Evolutionary conservation across 1,139 yeast species (phyloP).

Genomic region (Taiozyma sp.): DNA sequence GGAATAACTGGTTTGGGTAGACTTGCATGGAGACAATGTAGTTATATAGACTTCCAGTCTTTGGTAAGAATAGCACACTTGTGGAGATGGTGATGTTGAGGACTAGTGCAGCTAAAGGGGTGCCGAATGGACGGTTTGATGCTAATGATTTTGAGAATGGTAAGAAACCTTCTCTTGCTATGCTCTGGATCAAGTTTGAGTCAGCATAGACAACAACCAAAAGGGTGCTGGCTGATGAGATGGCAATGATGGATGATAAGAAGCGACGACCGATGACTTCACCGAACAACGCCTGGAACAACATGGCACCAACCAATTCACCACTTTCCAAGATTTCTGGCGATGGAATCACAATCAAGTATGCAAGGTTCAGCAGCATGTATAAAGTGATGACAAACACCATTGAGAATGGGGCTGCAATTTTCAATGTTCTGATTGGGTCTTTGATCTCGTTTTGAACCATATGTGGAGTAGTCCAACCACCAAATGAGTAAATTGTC

Average conservation of each 20-base stretch:
- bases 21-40: conserved; percentile 54
- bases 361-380: conserved; percentile 46
- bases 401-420: conserved; percentile 54
- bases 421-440: conserved; percentile 47
- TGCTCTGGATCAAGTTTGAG: conserved; percentile 56
- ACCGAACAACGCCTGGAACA: conserved; percentile 55
- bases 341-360: conserved; percentile 49
- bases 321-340: conserved; percentile 44
- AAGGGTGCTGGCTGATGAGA: conserved; percentile 58
- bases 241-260: conserved; percentile 48
- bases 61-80: conserved; percentile 28
- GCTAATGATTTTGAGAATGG: conserved; percentile 51
- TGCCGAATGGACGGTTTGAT: conserved; percentile 51
- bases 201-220: conserved; percentile 56
- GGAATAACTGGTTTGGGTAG: conserved; percentile 48
- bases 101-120: conserved; percentile 43
- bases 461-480: conserved; percentile 59
- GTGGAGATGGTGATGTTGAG: conserved; percentile 29
- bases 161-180: conserved; percentile 54
- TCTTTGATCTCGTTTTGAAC: conserved; percentile 55
- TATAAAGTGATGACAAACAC: conserved; percentile 43
- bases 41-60: conserved; percentile 38
- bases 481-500: conserved; percentile 51
- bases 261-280: conserved; percentile 42
- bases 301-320: conserved; percentile 49